Percentiles rank a stretch among this genome's conserved stretches.
Evolutionary conservation across 768 basidiomycete species (phyloP).

Genomic region (Lyophyllum semitale): DNA sequence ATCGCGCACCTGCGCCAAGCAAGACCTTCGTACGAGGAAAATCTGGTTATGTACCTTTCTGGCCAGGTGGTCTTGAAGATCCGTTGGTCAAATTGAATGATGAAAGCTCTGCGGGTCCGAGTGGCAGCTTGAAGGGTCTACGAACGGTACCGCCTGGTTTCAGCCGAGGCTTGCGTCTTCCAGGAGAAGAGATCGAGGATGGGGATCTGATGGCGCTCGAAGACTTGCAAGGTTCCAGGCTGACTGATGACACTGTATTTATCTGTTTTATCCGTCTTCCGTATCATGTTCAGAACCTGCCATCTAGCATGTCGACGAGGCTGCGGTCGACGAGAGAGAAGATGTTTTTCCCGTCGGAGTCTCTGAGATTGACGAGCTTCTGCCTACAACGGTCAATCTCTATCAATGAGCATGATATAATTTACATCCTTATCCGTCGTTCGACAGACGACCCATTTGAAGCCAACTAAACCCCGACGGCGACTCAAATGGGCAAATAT

Average conservation of each 20-base stretch:
- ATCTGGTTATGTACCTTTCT: conserved; percentile 90
- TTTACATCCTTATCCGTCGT: conserved; percentile 3
- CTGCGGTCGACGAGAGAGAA: conserved; percentile 14
- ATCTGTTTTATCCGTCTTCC: not conserved
- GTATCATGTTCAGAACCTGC: not conserved
- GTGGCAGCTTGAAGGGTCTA: conserved; percentile 51
- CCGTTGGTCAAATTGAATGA: conserved; percentile 38
- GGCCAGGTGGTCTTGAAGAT: conserved; percentile 90
- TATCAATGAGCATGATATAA: not conserved
- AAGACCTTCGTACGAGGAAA: conserved; percentile 92
- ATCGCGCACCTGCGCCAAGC: conserved; percentile 78
- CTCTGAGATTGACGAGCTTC: conserved; percentile 76
- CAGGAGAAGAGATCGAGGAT: conserved; percentile 50
- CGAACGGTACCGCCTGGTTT: conserved; percentile 83
- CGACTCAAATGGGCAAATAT: conserved; percentile 45
- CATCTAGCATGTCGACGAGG: conserved; percentile 6
- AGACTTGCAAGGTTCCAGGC: conserved; percentile 6
- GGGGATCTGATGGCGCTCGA: conserved; percentile 40
- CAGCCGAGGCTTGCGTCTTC: conserved; percentile 73
- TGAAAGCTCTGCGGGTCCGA: conserved; percentile 26
- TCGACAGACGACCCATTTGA: conserved; percentile 57
- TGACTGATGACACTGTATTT: conserved; percentile 19
- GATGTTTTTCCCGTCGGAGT: conserved; percentile 16
- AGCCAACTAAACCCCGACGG: conserved; percentile 47
- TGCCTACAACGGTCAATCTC: conserved; percentile 56